Conservation (phyloP, 2,329 filamentous ascomycete species). For the Colletotrichum plurivorum region DNA sequence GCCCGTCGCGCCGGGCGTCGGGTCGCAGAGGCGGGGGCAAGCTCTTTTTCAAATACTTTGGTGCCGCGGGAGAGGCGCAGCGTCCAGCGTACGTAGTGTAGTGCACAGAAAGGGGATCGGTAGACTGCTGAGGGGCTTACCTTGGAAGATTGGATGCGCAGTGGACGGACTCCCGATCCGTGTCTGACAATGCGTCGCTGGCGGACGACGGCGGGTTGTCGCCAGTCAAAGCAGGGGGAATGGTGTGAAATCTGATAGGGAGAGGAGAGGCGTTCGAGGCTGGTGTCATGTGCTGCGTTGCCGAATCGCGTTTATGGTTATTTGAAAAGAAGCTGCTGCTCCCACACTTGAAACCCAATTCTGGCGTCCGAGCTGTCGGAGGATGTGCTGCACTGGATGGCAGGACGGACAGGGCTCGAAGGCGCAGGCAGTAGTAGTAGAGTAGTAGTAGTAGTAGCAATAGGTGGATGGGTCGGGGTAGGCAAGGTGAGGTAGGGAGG, state of each 20-base stretch:
- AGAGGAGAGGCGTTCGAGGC: slow-evolving; percentile 30
- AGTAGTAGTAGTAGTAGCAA: too few species aligned
- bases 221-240: slow-evolving; percentile 30
- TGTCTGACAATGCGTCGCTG: slow-evolving; percentile 31
- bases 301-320: slow-evolving; percentile 31
- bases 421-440: slow-evolving; percentile 8
- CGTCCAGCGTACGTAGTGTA: not conserved
- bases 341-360: slow-evolving; percentile 40
- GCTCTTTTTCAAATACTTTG: slow-evolving; percentile 28
- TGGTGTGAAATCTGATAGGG: slow-evolving; percentile 14
- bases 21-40: not conserved
- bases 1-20: not conserved
- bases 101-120: slow-evolving; percentile 1
- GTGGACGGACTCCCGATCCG: slow-evolving; percentile 30
- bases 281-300: slow-evolving; percentile 22
- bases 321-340: slow-evolving; percentile 34
- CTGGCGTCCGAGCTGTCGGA: slow-evolving; percentile 40
- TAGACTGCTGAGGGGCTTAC: slow-evolving; percentile 26
- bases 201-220: slow-evolving; percentile 16
- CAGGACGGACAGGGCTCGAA: not conserved
- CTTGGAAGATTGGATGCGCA: slow-evolving; percentile 26
- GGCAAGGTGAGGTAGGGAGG: slow-evolving; percentile 2
- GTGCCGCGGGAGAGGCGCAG: slow-evolving; percentile 15
- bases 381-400: slow-evolving; percentile 34
- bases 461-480: slow-evolving; percentile 17